Evolutionary conservation across 2,329 filamentous ascomycete species (phyloP).

Genomic region (Trichoderma pleuroti): DNA sequence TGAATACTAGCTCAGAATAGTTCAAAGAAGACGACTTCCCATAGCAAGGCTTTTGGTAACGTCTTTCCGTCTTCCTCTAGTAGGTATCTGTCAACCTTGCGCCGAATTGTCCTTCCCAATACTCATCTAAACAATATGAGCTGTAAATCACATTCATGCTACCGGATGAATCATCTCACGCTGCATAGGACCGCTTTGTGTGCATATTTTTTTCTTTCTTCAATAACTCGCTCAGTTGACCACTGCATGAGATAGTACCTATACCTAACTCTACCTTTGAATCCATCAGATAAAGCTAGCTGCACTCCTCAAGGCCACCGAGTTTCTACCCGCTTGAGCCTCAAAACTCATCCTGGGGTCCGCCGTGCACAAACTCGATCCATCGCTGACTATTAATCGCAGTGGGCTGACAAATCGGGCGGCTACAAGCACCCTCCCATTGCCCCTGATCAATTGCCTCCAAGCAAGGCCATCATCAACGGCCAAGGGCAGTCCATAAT

Average conservation of each 20-base stretch:
- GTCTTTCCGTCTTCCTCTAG: too few species aligned
- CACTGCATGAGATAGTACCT: neutral
- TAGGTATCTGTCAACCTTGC: too few species aligned
- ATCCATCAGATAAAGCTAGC: slow-evolving; percentile 2
- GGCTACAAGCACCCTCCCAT: neutral
- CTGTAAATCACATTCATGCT: neutral
- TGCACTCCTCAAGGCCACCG: neutral
- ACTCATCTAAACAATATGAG: neutral
- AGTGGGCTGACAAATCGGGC: neutral
- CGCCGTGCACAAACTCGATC: neutral
- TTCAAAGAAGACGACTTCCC: too few species aligned
- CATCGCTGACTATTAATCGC: neutral
- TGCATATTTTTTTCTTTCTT: neutral
- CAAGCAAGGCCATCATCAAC: neutral
- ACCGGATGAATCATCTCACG: neutral
- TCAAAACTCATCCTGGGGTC: neutral
- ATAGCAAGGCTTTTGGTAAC: too few species aligned
- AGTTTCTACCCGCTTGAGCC: neutral
- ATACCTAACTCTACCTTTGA: slow-evolving; percentile 3
- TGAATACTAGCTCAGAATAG: too few species aligned
- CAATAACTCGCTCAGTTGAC: neutral
- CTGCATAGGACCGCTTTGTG: neutral
- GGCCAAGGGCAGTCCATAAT: neutral
- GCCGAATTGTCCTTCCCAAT: neutral
- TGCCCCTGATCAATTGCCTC: neutral